Percentiles rank a stretch among this genome's conserved stretches.
phyloP scores from a whole-genome alignment of 345 rosid species.

The Psidium friedrichsthalianum region DNA sequence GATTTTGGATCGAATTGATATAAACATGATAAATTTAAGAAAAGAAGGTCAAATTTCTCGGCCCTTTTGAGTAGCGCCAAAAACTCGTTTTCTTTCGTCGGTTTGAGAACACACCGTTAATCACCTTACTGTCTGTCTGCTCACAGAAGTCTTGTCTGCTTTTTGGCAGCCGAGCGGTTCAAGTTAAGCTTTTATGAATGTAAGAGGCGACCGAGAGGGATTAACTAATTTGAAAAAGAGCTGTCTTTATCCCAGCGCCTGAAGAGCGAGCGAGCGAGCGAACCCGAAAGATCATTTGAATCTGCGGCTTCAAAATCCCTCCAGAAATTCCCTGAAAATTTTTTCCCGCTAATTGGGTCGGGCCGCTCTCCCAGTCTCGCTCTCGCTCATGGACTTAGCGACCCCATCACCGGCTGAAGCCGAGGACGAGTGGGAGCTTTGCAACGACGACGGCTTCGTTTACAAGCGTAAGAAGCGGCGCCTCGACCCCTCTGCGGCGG shows the following conservation, averaged over 20 bases:
- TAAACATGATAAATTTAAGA: too few relatives aligned
- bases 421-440: constrained; percentile 55
- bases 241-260: background rate
- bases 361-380: background rate
- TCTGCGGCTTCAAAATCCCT: background rate
- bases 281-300: background rate
- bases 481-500: constrained; percentile 5
- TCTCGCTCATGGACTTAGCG: constrained; percentile 8
- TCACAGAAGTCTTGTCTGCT: background rate
- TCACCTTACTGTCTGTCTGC: background rate
- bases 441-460: constrained; percentile 70
- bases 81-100: too few relatives aligned
- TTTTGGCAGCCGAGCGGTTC: background rate
- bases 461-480: constrained; percentile 57
- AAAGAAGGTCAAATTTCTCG: too few relatives aligned
- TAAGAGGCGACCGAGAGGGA: background rate
- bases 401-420: background rate
- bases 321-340: background rate
- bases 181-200: background rate
- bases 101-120: background rate
- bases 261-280: background rate
- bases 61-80: too few relatives aligned
- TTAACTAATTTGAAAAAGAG: background rate
- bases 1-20: too few relatives aligned
- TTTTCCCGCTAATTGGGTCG: constrained; percentile 1